A percentile compares a stretch with the other conserved stretches of the same genome.
Conservation (phyloP, 2,329 filamentous ascomycete species). For the Hymenoscyphus scutula region DNA sequence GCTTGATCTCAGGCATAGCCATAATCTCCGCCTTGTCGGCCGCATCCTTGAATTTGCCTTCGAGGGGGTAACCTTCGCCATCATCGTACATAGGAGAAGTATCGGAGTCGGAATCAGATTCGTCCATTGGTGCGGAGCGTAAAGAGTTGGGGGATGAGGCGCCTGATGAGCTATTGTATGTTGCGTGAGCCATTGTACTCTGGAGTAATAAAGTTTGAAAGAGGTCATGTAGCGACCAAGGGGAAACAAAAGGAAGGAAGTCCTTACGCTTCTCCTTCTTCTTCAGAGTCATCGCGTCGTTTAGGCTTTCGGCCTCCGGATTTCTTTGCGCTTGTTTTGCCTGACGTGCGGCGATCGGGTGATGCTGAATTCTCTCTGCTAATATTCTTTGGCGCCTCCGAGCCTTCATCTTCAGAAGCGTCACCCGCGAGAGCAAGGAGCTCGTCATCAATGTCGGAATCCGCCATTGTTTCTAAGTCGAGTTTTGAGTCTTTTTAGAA, state of each 20-base stretch:
- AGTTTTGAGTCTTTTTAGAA: not conserved
- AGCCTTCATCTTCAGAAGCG: conserved; percentile 57
- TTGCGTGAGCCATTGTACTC: conserved; percentile 12
- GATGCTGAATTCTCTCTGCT: conserved; percentile 56
- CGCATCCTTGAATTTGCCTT: conserved; percentile 76
- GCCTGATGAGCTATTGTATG: conserved; percentile 60
- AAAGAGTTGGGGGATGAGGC: conserved; percentile 71
- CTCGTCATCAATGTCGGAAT: conserved; percentile 75
- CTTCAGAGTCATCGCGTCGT: conserved; percentile 61
- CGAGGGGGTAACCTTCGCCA: conserved; percentile 74
- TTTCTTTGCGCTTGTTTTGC: conserved; percentile 46
- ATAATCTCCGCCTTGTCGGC: conserved; percentile 77
- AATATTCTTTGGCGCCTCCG: conserved; percentile 46
- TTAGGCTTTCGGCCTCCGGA: conserved; percentile 47
- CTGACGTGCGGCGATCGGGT: conserved; percentile 42
- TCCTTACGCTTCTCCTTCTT: conserved; percentile 82
- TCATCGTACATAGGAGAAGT: conserved; percentile 49
- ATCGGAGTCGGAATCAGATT: conserved; percentile 77
- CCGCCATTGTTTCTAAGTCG: conserved; percentile 57
- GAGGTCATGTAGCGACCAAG: not conserved
- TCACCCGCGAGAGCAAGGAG: conserved; percentile 89
- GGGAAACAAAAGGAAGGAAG: conserved; percentile 11
- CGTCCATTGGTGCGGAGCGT: conserved; percentile 84
- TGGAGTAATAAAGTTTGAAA: not conserved
- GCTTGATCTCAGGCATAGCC: conserved; percentile 83